Evolutionary conservation across 345 rosid genomes (phyloP).

Genomic region (Lagerstroemia speciosa): DNA sequence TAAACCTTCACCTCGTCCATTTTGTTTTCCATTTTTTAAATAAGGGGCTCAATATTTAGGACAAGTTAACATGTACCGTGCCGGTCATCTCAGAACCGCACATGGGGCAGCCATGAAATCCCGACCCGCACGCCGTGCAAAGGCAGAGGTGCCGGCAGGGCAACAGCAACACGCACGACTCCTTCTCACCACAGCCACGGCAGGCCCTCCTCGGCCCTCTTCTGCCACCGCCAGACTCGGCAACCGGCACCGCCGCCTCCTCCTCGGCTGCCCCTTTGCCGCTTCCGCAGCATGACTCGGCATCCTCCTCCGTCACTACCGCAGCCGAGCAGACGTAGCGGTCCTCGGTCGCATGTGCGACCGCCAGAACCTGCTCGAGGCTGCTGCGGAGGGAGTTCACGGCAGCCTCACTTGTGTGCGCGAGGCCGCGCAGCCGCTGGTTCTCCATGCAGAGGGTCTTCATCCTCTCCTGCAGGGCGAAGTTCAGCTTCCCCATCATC

Average conservation of each 20-base stretch:
- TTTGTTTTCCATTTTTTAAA: too few relatives aligned
- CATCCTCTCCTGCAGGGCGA: conserved; percentile 57
- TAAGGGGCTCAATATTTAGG: neutral
- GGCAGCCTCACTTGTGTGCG: conserved; percentile 59
- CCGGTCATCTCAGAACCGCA: neutral
- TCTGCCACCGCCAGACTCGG: too few relatives aligned
- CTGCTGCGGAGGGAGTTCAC: conserved; percentile 50
- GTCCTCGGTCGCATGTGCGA: neutral
- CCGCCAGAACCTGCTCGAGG: conserved; percentile 50
- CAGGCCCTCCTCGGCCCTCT: conserved; percentile 23
- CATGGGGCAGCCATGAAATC: neutral
- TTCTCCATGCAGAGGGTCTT: conserved; percentile 44
- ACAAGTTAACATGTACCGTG: neutral
- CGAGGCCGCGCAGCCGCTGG: conserved; percentile 58
- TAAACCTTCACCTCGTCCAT: too few relatives aligned
- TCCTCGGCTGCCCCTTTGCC: neutral
- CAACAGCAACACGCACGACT: conserved; percentile 60
- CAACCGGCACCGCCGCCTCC: neutral
- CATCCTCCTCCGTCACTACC: conserved; percentile 25
- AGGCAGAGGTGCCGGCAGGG: conserved; percentile 90
- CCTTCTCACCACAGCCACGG: conserved; percentile 56
- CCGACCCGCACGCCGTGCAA: conserved; percentile 53
- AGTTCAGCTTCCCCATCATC: conserved; percentile 42
- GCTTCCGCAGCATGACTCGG: conserved; percentile 66
- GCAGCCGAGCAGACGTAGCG: conserved; percentile 10